These are phyloP conservation scores for Hypericum perforatum DNA, from an alignment of 345 rosid species.

Conservation along the genomic window DNA sequence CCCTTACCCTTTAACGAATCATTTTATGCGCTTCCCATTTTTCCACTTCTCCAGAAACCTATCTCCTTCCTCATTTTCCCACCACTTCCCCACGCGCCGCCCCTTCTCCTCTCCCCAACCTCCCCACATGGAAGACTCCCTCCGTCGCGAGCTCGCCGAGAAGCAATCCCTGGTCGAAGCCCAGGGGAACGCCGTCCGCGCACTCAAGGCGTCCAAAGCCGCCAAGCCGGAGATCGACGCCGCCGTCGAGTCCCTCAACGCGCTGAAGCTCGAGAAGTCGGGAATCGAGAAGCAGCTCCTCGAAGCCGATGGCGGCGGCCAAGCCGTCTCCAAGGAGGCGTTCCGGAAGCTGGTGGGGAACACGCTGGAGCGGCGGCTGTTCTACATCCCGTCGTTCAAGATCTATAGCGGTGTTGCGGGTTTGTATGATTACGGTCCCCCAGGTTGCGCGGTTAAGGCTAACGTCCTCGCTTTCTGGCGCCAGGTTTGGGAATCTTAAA, in stretches of 20 bases:
- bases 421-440: constrained; percentile 84
- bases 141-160: constrained; percentile 47
- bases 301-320: constrained; percentile 30
- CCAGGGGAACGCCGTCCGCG: constrained; percentile 66
- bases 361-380: constrained; percentile 74
- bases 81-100: neutral
- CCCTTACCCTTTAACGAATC: no score
- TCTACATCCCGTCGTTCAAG: constrained; percentile 75
- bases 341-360: constrained; percentile 67
- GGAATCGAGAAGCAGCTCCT: constrained; percentile 66
- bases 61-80: constrained; percentile 6
- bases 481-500: constrained; percentile 31
- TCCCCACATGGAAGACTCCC: constrained; percentile 46
- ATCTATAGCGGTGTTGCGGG: constrained; percentile 93
- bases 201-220: constrained; percentile 56
- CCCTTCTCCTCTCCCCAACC: constrained; percentile 2
- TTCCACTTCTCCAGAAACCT: neutral
- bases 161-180: constrained; percentile 60
- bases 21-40: constrained; percentile 6
- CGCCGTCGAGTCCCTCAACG: constrained; percentile 56
- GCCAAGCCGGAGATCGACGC: constrained; percentile 54
- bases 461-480: constrained; percentile 91
- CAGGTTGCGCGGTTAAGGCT: constrained; percentile 81
- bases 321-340: constrained; percentile 53
- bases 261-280: constrained; percentile 58